A percentile compares a stretch with the other conserved stretches of the same genome.
These are phyloP conservation scores for Cryphonectria parasitica DNA, from an alignment of 2,329 filamentous ascomycete species.

Conservation along the genomic window DNA sequence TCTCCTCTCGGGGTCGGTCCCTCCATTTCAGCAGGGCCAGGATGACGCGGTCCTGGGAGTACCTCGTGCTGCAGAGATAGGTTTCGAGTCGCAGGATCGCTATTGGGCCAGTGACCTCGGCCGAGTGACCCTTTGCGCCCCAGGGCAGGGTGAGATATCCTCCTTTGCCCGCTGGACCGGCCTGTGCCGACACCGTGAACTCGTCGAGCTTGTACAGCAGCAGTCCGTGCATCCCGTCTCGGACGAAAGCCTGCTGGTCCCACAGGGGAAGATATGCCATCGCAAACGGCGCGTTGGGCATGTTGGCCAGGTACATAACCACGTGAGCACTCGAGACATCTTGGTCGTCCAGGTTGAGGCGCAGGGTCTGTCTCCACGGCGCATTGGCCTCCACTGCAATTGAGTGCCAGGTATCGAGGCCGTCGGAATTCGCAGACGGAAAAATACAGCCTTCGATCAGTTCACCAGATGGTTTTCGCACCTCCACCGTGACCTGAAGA, in stretches of 20 bases:
- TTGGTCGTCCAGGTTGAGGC: conserved; percentile 75
- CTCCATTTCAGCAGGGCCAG: conserved; percentile 87
- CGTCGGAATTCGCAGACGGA: conserved; percentile 78
- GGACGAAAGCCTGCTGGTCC: conserved; percentile 87
- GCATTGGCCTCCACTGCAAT: conserved; percentile 78
- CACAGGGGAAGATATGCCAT: conserved; percentile 92
- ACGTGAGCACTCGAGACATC: conserved; percentile 85
- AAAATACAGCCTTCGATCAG: conserved; percentile 88
- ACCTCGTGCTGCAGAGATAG: conserved; percentile 90
- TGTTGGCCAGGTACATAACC: conserved; percentile 86
- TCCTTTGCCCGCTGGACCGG: conserved; percentile 70
- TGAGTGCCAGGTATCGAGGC: conserved; percentile 86
- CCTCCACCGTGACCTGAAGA: conserved; percentile 86
- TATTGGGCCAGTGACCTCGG: conserved; percentile 78
- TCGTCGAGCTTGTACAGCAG: conserved; percentile 92
- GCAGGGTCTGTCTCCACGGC: conserved; percentile 85
- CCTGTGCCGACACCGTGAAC: conserved; percentile 71
- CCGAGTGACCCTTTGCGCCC: conserved; percentile 68
- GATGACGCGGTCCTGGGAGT: conserved; percentile 89
- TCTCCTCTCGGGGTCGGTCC: conserved; percentile 70
- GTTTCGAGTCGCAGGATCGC: conserved; percentile 80
- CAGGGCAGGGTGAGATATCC: conserved; percentile 87
- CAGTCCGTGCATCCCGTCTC: conserved; percentile 80
- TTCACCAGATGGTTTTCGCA: conserved; percentile 77
- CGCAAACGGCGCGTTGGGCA: conserved; percentile 86